Evolutionary conservation across 2,329 filamentous ascomycete genomes (phyloP).

Genomic region (Fusarium buxicola): DNA sequence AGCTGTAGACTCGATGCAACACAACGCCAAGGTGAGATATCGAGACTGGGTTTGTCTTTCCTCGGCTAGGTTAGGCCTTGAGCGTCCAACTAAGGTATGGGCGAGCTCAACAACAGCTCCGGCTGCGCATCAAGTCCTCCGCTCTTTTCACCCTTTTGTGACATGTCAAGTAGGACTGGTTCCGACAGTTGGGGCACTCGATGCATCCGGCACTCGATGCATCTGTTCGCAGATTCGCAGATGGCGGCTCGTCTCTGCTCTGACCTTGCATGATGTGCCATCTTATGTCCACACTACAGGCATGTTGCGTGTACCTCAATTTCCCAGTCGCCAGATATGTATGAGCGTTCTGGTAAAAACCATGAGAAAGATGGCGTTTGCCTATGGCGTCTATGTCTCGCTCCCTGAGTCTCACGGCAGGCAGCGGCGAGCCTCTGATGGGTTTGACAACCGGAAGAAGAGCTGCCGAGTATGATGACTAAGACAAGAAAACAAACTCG

Average conservation of each 20-base stretch:
- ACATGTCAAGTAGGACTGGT: constrained; percentile 9
- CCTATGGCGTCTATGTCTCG: constrained; percentile 4
- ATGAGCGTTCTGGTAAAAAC: neutral
- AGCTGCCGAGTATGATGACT: constrained; percentile 6
- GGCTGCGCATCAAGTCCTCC: neutral
- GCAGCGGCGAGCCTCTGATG: constrained; percentile 25
- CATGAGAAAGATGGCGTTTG: constrained; percentile 6
- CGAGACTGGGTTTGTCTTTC: constrained; percentile 5
- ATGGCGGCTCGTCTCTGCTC: neutral
- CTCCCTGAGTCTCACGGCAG: constrained; percentile 34
- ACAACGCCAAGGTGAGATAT: constrained; percentile 27
- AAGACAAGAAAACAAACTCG: constrained; percentile 8
- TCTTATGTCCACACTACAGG: too few species aligned
- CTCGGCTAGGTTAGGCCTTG: too few species aligned
- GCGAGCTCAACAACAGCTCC: constrained; percentile 4
- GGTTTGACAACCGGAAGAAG: constrained; percentile 14
- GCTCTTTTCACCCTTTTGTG: constrained; percentile 2
- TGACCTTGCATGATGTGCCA: too few species aligned
- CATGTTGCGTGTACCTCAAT: neutral
- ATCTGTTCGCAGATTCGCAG: constrained; percentile 1
- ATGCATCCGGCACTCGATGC: too few species aligned
- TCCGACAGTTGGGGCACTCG: neutral
- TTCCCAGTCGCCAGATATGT: neutral
- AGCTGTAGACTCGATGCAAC: constrained; percentile 18
- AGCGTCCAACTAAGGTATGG: neutral